Evolutionary conservation across 495 filamentous ascomycete species (phyloP).

Genomic region (Aspergillus ellipticus): DNA sequence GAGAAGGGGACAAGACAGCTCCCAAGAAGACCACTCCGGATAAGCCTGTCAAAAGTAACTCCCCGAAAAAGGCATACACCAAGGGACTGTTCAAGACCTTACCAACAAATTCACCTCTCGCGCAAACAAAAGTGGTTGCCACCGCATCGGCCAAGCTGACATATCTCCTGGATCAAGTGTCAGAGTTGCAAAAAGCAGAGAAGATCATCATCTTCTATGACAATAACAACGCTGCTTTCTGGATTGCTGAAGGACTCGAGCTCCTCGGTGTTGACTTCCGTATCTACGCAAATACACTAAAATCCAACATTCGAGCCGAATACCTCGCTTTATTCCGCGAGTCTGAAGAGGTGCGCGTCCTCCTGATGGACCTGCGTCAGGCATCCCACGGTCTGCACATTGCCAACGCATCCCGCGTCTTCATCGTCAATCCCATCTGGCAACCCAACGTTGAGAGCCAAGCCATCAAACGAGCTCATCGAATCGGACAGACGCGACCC

Average conservation of each 20-base stretch:
- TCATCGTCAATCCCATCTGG: conserved; percentile 86
- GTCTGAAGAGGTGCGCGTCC: conserved; percentile 58
- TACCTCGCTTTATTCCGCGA: conserved; percentile 78
- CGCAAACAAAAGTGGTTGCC: conserved; percentile 62
- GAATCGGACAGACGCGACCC: conserved; percentile 77
- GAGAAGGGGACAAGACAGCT: conserved; percentile 16
- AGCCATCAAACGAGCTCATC: conserved; percentile 84
- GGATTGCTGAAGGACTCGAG: conserved; percentile 79
- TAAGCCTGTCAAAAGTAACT: conserved; percentile 27
- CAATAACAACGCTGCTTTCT: conserved; percentile 75
- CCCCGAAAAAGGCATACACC: conserved; percentile 32
- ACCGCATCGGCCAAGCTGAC: conserved; percentile 85
- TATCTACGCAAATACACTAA: conserved; percentile 77
- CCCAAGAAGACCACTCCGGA: conserved; percentile 13
- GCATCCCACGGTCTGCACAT: conserved; percentile 87
- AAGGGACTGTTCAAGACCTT: conserved; percentile 35
- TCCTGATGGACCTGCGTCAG: conserved; percentile 86
- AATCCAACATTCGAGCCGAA: conserved; percentile 54
- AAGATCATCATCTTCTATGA: conserved; percentile 96
- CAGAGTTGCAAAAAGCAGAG: conserved; percentile 61
- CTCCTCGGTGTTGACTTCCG: conserved; percentile 68
- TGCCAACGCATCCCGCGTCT: conserved; percentile 76
- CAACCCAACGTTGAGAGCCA: conserved; percentile 84
- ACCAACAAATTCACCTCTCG: conserved; percentile 49
- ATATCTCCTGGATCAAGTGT: conserved; percentile 72